Evolutionary conservation across 306 rosid species (phyloP).

Genomic region (Pyrus betulifolia): DNA sequence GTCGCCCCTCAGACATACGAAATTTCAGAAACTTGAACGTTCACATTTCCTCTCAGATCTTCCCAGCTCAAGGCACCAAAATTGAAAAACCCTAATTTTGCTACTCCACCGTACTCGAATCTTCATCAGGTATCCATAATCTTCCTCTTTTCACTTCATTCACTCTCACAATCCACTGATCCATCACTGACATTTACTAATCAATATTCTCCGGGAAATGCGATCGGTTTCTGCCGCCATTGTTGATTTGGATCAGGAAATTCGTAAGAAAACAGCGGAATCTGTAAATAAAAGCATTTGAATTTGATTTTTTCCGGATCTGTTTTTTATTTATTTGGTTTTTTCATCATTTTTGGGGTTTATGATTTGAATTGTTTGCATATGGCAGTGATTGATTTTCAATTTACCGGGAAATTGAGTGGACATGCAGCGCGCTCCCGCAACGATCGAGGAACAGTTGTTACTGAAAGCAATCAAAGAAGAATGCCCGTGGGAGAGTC

Average conservation of each 20-base stretch:
- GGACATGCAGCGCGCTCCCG: constrained; percentile 60
- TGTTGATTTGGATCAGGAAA: neutral
- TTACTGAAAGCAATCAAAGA: constrained; percentile 68
- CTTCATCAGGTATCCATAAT: neutral
- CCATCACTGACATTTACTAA: neutral
- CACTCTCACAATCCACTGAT: neutral
- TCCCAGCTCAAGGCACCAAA: neutral
- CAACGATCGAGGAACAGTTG: constrained; percentile 62
- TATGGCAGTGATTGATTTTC: neutral
- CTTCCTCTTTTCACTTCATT: neutral
- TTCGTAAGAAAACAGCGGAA: neutral
- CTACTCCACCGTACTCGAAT: too few relatives aligned
- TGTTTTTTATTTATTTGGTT: neutral
- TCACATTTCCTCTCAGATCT: neutral
- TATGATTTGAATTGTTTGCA: constrained; percentile 1
- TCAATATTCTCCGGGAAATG: neutral
- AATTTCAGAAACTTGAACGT: neutral
- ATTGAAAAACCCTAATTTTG: too few relatives aligned
- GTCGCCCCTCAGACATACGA: neutral
- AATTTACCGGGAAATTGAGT: constrained; percentile 13
- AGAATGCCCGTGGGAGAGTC: constrained; percentile 78
- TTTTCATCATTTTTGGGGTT: neutral
- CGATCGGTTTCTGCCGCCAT: neutral
- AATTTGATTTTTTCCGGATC: neutral
- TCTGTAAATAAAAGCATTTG: neutral